These are phyloP conservation scores for Aspergillus sp. DNA, from an alignment of 2,329 filamentous ascomycete genomes.

Conservation along the genomic window DNA sequence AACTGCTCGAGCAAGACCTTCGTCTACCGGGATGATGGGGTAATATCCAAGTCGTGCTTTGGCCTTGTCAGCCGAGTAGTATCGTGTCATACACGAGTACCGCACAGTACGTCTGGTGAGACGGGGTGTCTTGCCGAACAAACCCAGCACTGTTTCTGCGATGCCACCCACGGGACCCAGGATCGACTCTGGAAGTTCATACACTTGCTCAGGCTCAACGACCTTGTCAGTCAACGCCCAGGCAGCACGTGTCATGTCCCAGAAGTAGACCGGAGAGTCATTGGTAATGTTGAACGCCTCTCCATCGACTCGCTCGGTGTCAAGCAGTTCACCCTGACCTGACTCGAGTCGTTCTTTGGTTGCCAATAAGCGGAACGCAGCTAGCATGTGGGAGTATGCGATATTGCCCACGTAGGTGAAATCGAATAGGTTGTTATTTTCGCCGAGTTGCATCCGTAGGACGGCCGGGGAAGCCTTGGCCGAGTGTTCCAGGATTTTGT, in stretches of 20 bases:
- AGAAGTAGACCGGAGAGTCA: slow-evolving; percentile 81
- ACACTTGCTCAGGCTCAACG: slow-evolving; percentile 39
- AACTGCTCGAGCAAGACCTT: slow-evolving; percentile 44
- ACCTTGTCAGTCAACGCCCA: slow-evolving; percentile 55
- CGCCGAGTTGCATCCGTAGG: slow-evolving; percentile 74
- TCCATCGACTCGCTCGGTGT: slow-evolving; percentile 72
- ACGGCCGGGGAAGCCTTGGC: slow-evolving; percentile 53
- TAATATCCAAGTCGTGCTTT: slow-evolving; percentile 41
- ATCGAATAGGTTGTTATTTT: slow-evolving; percentile 66
- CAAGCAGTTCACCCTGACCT: slow-evolving; percentile 56
- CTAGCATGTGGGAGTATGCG: slow-evolving; percentile 77
- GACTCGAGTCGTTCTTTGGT: slow-evolving; percentile 44
- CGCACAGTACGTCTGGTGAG: slow-evolving; percentile 41
- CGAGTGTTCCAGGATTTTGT: slow-evolving; percentile 69
- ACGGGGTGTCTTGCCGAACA: slow-evolving; percentile 43
- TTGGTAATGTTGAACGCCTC: slow-evolving; percentile 91
- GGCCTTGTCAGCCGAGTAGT: slow-evolving; percentile 44
- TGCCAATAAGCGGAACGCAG: slow-evolving; percentile 65
- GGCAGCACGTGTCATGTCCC: slow-evolving; percentile 76
- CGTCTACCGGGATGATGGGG: slow-evolving; percentile 41
- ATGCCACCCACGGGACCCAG: slow-evolving; percentile 37
- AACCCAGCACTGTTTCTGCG: slow-evolving; percentile 37
- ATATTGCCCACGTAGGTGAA: slow-evolving; percentile 67
- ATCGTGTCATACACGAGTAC: slow-evolving; percentile 46
- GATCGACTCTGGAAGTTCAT: slow-evolving; percentile 35